Evolutionary conservation across 2,329 filamentous ascomycete species (phyloP).

Genomic region (Colletotrichum liaoningense): DNA sequence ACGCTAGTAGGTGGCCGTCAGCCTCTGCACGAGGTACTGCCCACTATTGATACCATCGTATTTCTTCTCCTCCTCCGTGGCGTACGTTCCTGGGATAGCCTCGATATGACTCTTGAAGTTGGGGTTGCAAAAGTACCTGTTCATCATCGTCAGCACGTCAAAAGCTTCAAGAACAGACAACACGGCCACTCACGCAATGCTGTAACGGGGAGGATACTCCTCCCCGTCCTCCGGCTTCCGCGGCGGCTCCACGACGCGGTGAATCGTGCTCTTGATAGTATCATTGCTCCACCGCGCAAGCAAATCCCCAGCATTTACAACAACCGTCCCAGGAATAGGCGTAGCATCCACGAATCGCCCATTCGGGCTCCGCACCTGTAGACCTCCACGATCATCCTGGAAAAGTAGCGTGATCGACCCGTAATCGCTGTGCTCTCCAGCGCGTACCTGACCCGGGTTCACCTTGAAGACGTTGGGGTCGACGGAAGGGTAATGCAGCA

Average conservation of each 20-base stretch:
- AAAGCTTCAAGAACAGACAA: neutral
- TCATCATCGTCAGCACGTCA: neutral
- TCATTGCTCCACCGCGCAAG: slow-evolving; percentile 92
- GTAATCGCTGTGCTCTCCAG: slow-evolving; percentile 81
- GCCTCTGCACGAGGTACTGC: slow-evolving; percentile 82
- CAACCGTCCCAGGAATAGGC: slow-evolving; percentile 83
- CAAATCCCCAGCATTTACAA: slow-evolving; percentile 90
- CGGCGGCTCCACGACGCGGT: slow-evolving; percentile 90
- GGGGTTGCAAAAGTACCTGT: slow-evolving; percentile 87
- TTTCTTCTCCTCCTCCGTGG: slow-evolving; percentile 75
- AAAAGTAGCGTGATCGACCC: slow-evolving; percentile 72
- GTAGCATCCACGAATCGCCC: slow-evolving; percentile 85
- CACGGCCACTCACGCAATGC: slow-evolving; percentile 73
- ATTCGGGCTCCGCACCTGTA: slow-evolving; percentile 75
- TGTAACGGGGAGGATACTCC: slow-evolving; percentile 82
- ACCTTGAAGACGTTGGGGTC: slow-evolving; percentile 72
- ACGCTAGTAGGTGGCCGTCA: slow-evolving; percentile 77
- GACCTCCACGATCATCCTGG: slow-evolving; percentile 66
- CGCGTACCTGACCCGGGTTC: slow-evolving; percentile 77
- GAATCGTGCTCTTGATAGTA: slow-evolving; percentile 88
- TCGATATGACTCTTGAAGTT: slow-evolving; percentile 82
- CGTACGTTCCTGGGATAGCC: slow-evolving; percentile 82
- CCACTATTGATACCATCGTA: slow-evolving; percentile 83
- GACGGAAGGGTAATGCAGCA: slow-evolving; percentile 83
- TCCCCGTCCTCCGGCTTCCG: slow-evolving; percentile 61